Percentiles rank a stretch among this genome's conserved stretches.
phyloP scores from a whole-genome alignment of 495 filamentous ascomycete genomes.

The Haplographium delicatum region DNA sequence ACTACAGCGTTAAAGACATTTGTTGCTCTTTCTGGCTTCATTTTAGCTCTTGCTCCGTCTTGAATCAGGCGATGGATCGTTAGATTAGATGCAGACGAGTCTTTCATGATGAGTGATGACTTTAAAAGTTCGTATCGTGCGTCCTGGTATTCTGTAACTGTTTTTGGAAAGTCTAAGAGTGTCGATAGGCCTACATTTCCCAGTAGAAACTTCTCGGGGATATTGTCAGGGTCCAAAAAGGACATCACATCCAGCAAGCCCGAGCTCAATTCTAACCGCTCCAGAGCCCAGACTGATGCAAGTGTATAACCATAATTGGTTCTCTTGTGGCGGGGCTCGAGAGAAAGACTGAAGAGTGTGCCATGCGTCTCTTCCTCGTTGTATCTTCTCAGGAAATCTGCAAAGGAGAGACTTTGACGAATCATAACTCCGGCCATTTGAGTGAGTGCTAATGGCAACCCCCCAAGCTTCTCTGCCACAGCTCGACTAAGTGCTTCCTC shows the following conservation, averaged over 20 bases:
- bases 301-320: slow-evolving; percentile 29
- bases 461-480: slow-evolving; percentile 27
- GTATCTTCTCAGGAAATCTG: slow-evolving; percentile 29
- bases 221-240: slow-evolving; percentile 32
- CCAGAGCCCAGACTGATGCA: slow-evolving; percentile 36
- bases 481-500: not conserved
- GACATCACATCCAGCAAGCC: slow-evolving; percentile 29
- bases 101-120: slow-evolving; percentile 19
- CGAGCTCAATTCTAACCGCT: slow-evolving; percentile 22
- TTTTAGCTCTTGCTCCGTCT: slow-evolving; percentile 23
- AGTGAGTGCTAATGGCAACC: slow-evolving; percentile 35
- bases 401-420: slow-evolving; percentile 24
- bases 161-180: slow-evolving; percentile 9
- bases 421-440: slow-evolving; percentile 38
- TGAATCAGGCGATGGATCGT: slow-evolving; percentile 24
- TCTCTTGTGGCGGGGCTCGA: slow-evolving; percentile 12
- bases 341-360: slow-evolving; percentile 22
- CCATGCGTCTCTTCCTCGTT: slow-evolving; percentile 24
- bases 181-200: not conserved
- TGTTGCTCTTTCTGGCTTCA: slow-evolving; percentile 23
- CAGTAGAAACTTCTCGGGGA: slow-evolving; percentile 28
- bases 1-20: not conserved
- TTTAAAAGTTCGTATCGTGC: slow-evolving; percentile 17
- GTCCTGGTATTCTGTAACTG: slow-evolving; percentile 7
- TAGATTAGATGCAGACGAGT: slow-evolving; percentile 13